Conservation (phyloP, 2,329 filamentous ascomycete species). For the Fusarium veterinarium region DNA sequence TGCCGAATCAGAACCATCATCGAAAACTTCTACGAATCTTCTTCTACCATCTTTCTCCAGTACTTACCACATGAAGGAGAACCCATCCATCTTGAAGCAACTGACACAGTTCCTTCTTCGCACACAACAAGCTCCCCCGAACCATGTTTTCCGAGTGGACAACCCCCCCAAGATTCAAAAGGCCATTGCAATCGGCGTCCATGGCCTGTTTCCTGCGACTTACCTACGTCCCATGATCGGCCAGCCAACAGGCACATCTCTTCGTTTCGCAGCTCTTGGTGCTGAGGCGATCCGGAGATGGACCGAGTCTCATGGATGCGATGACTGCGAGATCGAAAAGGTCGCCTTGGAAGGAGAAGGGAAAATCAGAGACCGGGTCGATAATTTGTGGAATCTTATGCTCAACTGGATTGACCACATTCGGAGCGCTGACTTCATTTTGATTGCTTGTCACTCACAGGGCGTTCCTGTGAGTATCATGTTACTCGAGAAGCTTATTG, state of each 20-base stretch:
- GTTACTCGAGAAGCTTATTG: constrained; percentile 91
- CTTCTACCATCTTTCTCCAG: constrained; percentile 76
- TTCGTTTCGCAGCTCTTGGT: constrained; percentile 89
- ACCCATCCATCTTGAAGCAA: constrained; percentile 77
- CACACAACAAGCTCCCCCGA: constrained; percentile 66
- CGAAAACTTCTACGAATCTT: constrained; percentile 67
- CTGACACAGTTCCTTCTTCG: constrained; percentile 68
- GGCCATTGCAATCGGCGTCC: constrained; percentile 92
- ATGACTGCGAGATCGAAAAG: constrained; percentile 87
- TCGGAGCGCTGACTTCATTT: constrained; percentile 84
- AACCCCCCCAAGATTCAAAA: constrained; percentile 80
- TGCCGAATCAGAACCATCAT: constrained; percentile 57
- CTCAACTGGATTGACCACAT: constrained; percentile 96
- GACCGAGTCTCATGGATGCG: constrained; percentile 78
- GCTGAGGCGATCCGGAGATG: constrained; percentile 86
- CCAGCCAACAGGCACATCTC: constrained; percentile 93
- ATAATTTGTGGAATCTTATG: constrained; percentile 92
- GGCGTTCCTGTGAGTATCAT: constrained; percentile 95
- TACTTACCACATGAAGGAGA: constrained; percentile 75
- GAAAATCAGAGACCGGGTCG: constrained; percentile 87
- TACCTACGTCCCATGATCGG: constrained; percentile 91
- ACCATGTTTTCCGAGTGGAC: constrained; percentile 78
- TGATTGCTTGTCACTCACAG: constrained; percentile 95
- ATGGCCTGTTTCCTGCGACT: constrained; percentile 91
- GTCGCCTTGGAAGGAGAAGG: constrained; percentile 96